Evolutionary conservation across 2,329 filamentous ascomycete species (phyloP).

Genomic region (Metarhizium album): DNA sequence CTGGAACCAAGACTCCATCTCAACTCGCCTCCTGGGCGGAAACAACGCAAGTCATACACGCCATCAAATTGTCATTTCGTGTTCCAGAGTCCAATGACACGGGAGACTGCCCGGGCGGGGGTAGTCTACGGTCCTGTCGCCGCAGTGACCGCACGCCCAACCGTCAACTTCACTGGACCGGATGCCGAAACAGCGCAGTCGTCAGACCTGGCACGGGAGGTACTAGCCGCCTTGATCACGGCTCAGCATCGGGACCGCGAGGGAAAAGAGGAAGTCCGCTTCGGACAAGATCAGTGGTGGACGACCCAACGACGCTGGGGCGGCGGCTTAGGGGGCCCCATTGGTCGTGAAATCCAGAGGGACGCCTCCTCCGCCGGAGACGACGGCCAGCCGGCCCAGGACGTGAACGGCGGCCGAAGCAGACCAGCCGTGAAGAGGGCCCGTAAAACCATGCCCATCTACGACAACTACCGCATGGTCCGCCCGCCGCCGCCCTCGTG

Average conservation of each 20-base stretch:
- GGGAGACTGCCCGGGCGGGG: slow-evolving; percentile 47
- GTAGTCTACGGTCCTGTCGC: slow-evolving; percentile 52
- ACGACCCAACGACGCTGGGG: slow-evolving; percentile 50
- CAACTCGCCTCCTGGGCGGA: slow-evolving; percentile 23
- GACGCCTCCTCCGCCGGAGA: slow-evolving; percentile 35
- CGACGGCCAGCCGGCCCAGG: slow-evolving; percentile 26
- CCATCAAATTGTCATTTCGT: slow-evolving; percentile 49
- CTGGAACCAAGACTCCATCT: slow-evolving; percentile 50
- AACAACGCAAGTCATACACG: slow-evolving; percentile 39
- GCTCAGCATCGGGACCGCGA: slow-evolving; percentile 54
- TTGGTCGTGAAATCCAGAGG: slow-evolving; percentile 48
- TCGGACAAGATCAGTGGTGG: slow-evolving; percentile 54
- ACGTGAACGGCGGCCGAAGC: slow-evolving; percentile 14
- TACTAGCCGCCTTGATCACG: slow-evolving; percentile 48
- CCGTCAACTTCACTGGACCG: slow-evolving; percentile 35
- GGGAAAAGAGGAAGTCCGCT: slow-evolving; percentile 41
- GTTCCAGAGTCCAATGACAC: slow-evolving; percentile 48
- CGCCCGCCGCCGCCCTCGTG: slow-evolving; percentile 45
- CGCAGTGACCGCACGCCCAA: slow-evolving; percentile 46
- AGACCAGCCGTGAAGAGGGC: slow-evolving; percentile 32
- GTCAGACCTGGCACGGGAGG: slow-evolving; percentile 50
- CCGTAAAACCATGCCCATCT: slow-evolving; percentile 45
- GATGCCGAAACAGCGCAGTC: slow-evolving; percentile 44
- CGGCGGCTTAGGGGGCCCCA: slow-evolving; percentile 50
- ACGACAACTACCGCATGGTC: slow-evolving; percentile 54